Base-by-base conservation (phyloP, 1,139 yeast species). In the Blastobotrys capitulatus region DNA sequence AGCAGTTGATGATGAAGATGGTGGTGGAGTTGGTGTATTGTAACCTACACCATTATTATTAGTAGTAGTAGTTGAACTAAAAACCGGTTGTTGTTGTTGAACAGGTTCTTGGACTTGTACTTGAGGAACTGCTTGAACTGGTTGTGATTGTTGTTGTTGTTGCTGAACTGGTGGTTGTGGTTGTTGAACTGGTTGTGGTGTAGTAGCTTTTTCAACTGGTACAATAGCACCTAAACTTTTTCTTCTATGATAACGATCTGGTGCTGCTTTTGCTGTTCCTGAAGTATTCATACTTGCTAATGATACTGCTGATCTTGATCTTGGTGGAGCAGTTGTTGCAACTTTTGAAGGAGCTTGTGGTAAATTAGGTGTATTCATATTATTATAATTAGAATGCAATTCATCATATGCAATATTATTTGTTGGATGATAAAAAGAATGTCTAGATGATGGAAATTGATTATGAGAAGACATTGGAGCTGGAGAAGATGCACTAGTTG, bases 241-340 rank as follows among this genome's bases (percentile, higher is more conserved):
- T 44, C 63, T 52, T 18, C 68, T 60, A 49, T 64, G 66, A 46
- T 64, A 64, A 18, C 68, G 51, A 43, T 59, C 66, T 16, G 68
- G 68, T 16, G 48, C 49, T 22, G 25, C 25, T 7, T 22, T 22
- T 22, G 25, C 25, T 22, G 25, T 22, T 22, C 25, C 25, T 19
- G 31, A 38, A 10, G 43, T 25, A 22, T 27, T 31, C 25, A 29
- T 9, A 15, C 40, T 19, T 18, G 22, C 41, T 12, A 44, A 19
- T 29, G 47, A 44, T 2, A 26, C 38, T 7, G 34, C 43, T 15
- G 48, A 44, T n/a, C 43, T 37, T 5, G 48, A 32, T 6, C 48
- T 35, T 13, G 48, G 48, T 22, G 41, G 46, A 2, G 38, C 46
- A 12, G 46, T 22, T 12, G 34, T 25, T 18, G 44, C 40, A 6